Conservation (phyloP, 352 stramenopile species). For the Globisporangium megalacanthum region DNA sequence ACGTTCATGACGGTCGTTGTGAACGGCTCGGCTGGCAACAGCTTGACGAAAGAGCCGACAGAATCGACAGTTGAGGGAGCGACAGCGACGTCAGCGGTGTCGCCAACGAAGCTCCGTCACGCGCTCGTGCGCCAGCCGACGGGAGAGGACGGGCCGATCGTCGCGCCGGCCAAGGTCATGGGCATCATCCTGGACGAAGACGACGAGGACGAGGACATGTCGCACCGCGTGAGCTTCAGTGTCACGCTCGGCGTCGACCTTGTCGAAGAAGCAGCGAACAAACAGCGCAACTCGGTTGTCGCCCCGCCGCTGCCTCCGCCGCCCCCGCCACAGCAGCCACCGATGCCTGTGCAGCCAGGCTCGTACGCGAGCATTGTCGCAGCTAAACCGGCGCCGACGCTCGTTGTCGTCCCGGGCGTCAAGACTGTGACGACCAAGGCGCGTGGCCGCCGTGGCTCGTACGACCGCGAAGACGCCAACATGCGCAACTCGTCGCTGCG, state of each 20-base stretch:
- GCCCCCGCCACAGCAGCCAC: slow-evolving; percentile 8
- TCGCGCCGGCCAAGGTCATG: slow-evolving; percentile 75
- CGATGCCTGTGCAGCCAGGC: slow-evolving; percentile 17
- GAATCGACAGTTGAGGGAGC: slow-evolving; percentile 11
- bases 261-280: slow-evolving; percentile 63
- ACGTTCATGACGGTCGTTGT: slow-evolving; percentile 47
- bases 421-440: slow-evolving; percentile 4
- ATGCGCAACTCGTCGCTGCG: slow-evolving; percentile 17
- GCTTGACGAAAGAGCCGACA: slow-evolving; percentile 11
- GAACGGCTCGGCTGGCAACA: slow-evolving; percentile 24
- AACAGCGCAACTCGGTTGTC: slow-evolving; percentile 46
- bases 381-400: slow-evolving; percentile 8
- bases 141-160: slow-evolving; percentile 65
- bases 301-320: slow-evolving; percentile 11
- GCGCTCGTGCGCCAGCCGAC: slow-evolving; percentile 64
- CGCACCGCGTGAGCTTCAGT: slow-evolving; percentile 77
- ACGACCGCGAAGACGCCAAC: slow-evolving; percentile 30
- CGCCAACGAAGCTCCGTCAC: slow-evolving; percentile 1
- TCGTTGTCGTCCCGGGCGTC: not conserved
- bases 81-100: slow-evolving; percentile 16
- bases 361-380: slow-evolving; percentile 25
- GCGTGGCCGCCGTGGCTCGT: slow-evolving; percentile 52
- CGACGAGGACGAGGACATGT: slow-evolving; percentile 30
- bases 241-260: slow-evolving; percentile 72
- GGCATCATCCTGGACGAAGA: slow-evolving; percentile 61